Conservation (phyloP, 257 asterid genomes). For the Haberlea rhodopensis region DNA sequence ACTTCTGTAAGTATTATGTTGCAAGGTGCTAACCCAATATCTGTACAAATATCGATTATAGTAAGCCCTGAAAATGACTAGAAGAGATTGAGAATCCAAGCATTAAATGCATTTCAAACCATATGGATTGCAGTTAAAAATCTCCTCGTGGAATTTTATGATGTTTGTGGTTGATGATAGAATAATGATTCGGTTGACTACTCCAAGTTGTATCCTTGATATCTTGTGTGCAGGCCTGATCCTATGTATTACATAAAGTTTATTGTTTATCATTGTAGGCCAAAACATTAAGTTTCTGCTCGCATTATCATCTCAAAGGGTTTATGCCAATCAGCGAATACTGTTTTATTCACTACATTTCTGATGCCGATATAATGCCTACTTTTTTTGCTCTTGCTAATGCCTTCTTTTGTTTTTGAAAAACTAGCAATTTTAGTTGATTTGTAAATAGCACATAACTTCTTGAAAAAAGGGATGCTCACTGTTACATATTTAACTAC, state of each 20-base stretch:
- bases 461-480: not conserved
- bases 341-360: not conserved
- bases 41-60: not conserved
- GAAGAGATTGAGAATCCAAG: not conserved
- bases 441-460: not conserved
- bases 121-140: too few species aligned
- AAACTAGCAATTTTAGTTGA: not conserved
- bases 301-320: too few species aligned
- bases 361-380: not conserved
- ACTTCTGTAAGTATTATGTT: slow-evolving; percentile 61
- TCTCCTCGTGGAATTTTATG: too few species aligned
- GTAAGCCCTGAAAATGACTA: not conserved
- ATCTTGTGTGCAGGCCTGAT: not conserved
- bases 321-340: too few species aligned
- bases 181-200: not conserved
- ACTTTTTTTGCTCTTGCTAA: not conserved
- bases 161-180: not conserved
- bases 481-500: not conserved
- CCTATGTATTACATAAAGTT: not conserved
- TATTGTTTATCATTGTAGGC: not conserved
- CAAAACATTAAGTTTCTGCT: too few species aligned
- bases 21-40: not conserved
- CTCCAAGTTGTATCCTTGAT: not conserved
- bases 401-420: too few species aligned
- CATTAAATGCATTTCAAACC: not conserved